phyloP scores from a whole-genome alignment of 225 moss, liverwort and hornwort species.

The Climacium dendroides region DNA sequence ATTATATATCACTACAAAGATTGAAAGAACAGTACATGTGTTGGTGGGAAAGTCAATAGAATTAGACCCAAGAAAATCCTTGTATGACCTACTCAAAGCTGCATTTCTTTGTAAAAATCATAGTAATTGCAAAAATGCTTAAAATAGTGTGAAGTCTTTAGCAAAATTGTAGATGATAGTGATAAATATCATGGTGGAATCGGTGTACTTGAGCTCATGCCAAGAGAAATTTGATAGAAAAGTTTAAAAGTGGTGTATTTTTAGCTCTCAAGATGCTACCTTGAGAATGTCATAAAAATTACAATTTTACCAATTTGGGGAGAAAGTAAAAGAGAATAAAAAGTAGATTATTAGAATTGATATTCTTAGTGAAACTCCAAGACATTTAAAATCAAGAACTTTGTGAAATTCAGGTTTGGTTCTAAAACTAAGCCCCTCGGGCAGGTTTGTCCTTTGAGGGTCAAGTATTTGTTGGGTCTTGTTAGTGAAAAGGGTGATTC shows the following conservation, averaged over 20 bases:
- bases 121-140: not conserved
- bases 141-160: not conserved
- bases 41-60: not conserved
- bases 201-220: not conserved
- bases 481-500: not conserved
- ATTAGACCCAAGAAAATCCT: not conserved
- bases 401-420: not conserved
- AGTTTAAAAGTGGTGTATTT: not conserved
- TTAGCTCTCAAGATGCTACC: not conserved
- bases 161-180: not conserved
- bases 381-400: not conserved
- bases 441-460: not conserved
- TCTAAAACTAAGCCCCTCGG: not conserved
- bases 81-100: not conserved
- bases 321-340: not conserved
- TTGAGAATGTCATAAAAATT: not conserved
- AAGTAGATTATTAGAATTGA: not conserved
- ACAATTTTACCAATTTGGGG: not conserved
- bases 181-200: not conserved
- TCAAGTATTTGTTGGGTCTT: not conserved
- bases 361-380: not conserved
- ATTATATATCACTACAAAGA: not conserved
- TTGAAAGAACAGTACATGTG: not conserved
- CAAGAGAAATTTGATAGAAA: not conserved
- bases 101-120: not conserved